These are phyloP conservation scores for Botrytis aclada DNA, from an alignment of 2,329 filamentous ascomycete species.

Conservation along the genomic window DNA sequence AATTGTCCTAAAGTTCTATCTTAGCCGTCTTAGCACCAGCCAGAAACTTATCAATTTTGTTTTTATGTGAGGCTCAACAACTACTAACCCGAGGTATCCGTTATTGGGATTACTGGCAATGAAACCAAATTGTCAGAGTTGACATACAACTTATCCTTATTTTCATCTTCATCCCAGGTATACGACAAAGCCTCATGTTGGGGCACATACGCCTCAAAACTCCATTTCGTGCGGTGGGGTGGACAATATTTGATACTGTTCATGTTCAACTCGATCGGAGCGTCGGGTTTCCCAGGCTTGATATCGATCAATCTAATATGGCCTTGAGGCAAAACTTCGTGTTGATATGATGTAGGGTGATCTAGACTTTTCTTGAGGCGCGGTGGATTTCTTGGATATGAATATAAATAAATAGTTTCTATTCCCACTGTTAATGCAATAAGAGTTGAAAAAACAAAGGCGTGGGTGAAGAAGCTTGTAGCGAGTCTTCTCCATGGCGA, in stretches of 20 bases:
- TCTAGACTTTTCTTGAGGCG: background rate
- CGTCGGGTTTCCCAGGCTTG: background rate
- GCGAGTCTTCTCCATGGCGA: background rate
- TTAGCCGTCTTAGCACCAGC: background rate
- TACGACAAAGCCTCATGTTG: background rate
- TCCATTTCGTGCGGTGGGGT: accelerated
- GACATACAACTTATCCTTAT: background rate
- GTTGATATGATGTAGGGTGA: background rate
- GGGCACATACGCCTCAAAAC: background rate
- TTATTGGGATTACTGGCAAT: background rate
- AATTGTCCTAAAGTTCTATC: background rate
- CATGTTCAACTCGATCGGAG: background rate
- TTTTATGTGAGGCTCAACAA: background rate
- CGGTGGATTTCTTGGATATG: background rate
- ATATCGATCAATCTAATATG: background rate
- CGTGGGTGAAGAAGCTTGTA: background rate
- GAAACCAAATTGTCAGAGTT: background rate
- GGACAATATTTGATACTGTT: accelerated
- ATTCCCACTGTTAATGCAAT: too few relatives aligned
- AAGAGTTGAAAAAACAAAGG: too few relatives aligned
- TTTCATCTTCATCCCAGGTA: background rate
- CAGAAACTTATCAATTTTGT: background rate
- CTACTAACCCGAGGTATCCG: background rate
- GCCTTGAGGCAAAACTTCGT: background rate
- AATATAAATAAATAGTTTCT: too few relatives aligned